A percentile compares a stretch with the other conserved stretches of the same genome.
These are phyloP conservation scores for Trichaptum fuscoviolaceum DNA, from an alignment of 768 basidiomycete genomes.

Conservation along the genomic window DNA sequence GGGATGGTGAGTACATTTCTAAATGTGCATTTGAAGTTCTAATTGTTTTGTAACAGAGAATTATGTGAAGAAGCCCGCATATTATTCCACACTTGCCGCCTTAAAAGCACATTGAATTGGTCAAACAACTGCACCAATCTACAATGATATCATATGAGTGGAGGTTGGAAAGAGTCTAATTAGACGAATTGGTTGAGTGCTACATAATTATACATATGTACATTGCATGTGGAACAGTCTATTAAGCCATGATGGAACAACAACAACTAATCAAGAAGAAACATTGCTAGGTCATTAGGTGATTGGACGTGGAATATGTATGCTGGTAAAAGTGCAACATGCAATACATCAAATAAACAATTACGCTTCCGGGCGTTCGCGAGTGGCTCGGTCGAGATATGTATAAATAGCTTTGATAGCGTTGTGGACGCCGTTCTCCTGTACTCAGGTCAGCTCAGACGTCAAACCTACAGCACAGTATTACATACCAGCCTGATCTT, in stretches of 20 bases:
- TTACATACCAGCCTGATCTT: conserved; percentile 34
- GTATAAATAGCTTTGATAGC: conserved; percentile 53
- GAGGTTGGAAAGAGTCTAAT: background rate
- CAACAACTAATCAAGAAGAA: background rate
- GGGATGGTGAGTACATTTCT: background rate
- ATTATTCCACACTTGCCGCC: too few relatives aligned
- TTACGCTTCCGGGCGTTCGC: conserved; percentile 1
- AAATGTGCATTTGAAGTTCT: background rate
- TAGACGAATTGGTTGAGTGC: background rate
- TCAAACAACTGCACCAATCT: too few relatives aligned
- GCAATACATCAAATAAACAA: background rate
- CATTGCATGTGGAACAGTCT: background rate
- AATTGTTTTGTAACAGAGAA: background rate
- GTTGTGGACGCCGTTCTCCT: conserved; percentile 57
- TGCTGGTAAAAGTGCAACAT: background rate
- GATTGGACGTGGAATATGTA: background rate
- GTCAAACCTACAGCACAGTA: background rate
- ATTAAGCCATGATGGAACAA: background rate
- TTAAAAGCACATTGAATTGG: too few relatives aligned
- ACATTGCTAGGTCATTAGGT: background rate
- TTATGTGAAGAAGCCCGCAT: background rate
- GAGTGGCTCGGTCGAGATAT: conserved; percentile 38
- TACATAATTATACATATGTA: background rate
- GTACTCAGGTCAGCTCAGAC: conserved; percentile 7
- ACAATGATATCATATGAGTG: background rate